These are phyloP conservation scores for Suillus sp. DNA, from an alignment of 768 basidiomycete genomes.

Conservation along the genomic window DNA sequence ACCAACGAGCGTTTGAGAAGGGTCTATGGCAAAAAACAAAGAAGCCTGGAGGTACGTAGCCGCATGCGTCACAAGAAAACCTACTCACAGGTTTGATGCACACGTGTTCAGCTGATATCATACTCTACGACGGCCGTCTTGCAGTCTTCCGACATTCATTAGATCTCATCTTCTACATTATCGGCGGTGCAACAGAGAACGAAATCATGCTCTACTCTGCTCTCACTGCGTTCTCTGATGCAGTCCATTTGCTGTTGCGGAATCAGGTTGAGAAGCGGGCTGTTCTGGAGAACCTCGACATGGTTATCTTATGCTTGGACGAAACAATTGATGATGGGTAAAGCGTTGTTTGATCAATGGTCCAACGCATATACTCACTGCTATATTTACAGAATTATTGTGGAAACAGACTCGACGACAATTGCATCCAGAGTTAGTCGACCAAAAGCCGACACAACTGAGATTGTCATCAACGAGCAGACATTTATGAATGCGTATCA, in stretches of 20 bases:
- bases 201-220: conserved; percentile 94
- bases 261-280: conserved; percentile 95
- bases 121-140: conserved; percentile 87
- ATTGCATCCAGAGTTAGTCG: conserved; percentile 93
- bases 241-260: conserved; percentile 79
- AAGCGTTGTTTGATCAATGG: conserved; percentile 28
- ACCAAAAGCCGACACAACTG: conserved; percentile 89
- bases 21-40: conserved; percentile 95
- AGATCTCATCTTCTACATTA: conserved; percentile 93
- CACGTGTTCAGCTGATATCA: conserved; percentile 78
- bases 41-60: conserved; percentile 77
- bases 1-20: conserved; percentile 95
- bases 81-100: conserved; percentile 1
- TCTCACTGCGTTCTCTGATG: conserved; percentile 83
- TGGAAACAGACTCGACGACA: conserved; percentile 95
- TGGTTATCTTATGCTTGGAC: conserved; percentile 90
- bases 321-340: conserved; percentile 99
- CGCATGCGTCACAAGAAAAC: not conserved
- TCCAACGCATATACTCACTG: conserved; percentile 15
- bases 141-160: conserved; percentile 93
- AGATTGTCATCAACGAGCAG: conserved; percentile 99
- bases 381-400: conserved; percentile 69
- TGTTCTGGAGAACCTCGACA: conserved; percentile 91
- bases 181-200: conserved; percentile 87
- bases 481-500: conserved; percentile 92